phyloP scores from a whole-genome alignment of 345 rosid genomes.

The Hibiscus mutabilis region DNA sequence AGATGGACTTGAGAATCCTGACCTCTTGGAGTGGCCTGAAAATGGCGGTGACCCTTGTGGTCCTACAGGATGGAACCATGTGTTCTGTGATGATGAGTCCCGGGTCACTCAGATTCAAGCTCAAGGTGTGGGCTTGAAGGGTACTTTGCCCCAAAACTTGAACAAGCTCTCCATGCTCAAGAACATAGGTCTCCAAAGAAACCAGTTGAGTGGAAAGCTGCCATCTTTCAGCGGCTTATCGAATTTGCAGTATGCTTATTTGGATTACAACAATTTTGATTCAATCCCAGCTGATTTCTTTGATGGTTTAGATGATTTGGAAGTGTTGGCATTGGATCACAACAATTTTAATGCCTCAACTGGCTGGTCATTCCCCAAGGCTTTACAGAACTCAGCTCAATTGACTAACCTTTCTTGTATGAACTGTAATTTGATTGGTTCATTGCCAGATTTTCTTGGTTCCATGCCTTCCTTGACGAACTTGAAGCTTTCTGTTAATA shows the following conservation, averaged over 20 bases:
- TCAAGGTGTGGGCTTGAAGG: conserved; percentile 47
- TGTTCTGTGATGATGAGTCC: conserved; percentile 35
- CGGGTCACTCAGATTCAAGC: conserved; percentile 63
- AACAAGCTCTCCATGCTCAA: conserved; percentile 50
- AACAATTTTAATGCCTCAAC: conserved; percentile 46
- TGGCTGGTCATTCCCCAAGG: conserved; percentile 61
- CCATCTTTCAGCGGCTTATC: conserved; percentile 58
- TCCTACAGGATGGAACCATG: conserved; percentile 43
- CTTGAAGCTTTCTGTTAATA: conserved; percentile 45
- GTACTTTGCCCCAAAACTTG: conserved; percentile 52
- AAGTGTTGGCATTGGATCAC: conserved; percentile 52
- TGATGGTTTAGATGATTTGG: conserved; percentile 39
- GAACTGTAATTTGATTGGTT: conserved; percentile 61
- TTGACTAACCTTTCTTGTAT: conserved; percentile 51
- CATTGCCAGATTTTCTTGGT: conserved; percentile 62
- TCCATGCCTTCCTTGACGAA: conserved; percentile 40
- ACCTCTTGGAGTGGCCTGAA: conserved; percentile 60
- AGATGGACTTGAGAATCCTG: conserved; percentile 58
- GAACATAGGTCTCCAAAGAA: conserved; percentile 55
- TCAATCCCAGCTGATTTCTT: conserved; percentile 60
- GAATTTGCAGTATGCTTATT: conserved; percentile 34
- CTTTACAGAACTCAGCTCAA: conserved; percentile 43
- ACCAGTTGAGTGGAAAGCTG: conserved; percentile 48
- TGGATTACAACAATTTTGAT: conserved; percentile 55
- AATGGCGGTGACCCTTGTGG: conserved; percentile 66